A percentile compares a stretch with the other conserved stretches of the same genome.
Conservation (phyloP, 139 green algal genomes). For the Pleodorina starrii region DNA sequence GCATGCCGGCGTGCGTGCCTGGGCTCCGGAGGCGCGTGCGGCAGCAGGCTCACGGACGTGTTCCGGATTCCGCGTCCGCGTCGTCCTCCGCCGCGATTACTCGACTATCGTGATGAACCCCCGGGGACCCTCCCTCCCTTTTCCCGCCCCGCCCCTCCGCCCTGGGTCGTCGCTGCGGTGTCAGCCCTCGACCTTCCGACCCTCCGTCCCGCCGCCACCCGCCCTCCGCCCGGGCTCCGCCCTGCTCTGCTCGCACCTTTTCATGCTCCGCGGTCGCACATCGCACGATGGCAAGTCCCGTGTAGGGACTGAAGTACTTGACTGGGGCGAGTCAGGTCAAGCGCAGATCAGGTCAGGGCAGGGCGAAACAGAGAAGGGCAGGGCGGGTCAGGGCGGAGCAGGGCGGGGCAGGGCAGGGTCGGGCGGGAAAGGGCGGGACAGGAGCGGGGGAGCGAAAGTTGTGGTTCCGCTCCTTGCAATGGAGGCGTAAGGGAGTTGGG, state of each 20-base stretch:
- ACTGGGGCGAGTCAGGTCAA: not conserved
- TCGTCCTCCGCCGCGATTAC: too few relatives aligned
- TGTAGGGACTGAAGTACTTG: slow-evolving; percentile 30
- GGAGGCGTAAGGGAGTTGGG: not conserved
- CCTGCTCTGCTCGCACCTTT: not conserved
- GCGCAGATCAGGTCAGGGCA: too few relatives aligned
- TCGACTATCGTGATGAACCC: not conserved
- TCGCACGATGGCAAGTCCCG: not conserved
- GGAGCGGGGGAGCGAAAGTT: not conserved
- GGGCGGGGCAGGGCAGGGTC: not conserved
- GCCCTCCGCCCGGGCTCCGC: not conserved
- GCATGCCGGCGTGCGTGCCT: too few relatives aligned
- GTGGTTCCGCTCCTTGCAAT: not conserved
- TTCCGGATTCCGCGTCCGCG: too few relatives aligned
- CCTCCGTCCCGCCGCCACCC: not conserved
- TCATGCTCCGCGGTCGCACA: slow-evolving; percentile 1
- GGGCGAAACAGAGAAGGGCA: not conserved
- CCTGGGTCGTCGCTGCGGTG: not conserved
- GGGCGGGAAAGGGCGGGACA: not conserved
- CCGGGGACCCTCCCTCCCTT: not conserved
- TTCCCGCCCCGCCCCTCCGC: not conserved
- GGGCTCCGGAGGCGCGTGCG: too few relatives aligned
- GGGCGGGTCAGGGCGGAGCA: too few relatives aligned
- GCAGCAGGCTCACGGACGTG: too few relatives aligned
- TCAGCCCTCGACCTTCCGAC: not conserved